Base-by-base conservation (phyloP, 306 rosid species). In the Cyclanthera cordifolia region DNA sequence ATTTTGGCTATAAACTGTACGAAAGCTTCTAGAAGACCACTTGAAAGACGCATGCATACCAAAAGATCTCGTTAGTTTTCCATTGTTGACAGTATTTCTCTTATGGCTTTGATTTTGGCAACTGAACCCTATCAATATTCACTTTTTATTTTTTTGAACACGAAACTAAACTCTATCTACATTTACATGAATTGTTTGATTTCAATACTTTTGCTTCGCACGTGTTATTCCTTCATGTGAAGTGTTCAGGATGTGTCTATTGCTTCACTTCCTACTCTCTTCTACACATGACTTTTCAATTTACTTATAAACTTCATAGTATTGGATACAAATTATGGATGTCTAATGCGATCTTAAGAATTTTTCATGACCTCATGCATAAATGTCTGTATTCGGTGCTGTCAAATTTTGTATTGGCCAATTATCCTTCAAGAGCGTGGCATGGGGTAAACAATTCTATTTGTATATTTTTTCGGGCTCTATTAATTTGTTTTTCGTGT, bases 401-500 rank as follows among this genome's bases (percentile, higher is more conserved):
- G 88, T 80, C 96, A 89, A 79, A 87, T 93, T 57, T 83, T 89
- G 77, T 87, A 89, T 79, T 93, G 98, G 96, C 96, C 96, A 69
- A 75, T 93, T 73, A 80, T 82, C 73, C 96, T 93, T 76, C 95
- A 75, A 77, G 84, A 84, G 73, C 85, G 73, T 70, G 90, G 86
- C 72, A 79, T 60, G 65, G 82, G 98, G 98, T 93, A 87, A 76
- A 71, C 57, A 55, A 55, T 45, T 74, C 17, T 17, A 50, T 64
- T 39, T 66, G 11, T 45, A 49, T 56, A 21, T 13, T 53, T 79
- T 48, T 70, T 0, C 28, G 63, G 60, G 69, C 24, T 65, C 43
- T 53, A 45, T 72, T 45, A 65, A 56, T 70, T 14, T 57, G n/a
- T 61, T 43, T 6, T 43, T 34, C 41, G 9, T 34, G 41, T 34